Evolutionary conservation across 1,284 basidiomycete species (phyloP), one percentile per base, ranked within the genome.

Genomic region (Leucoagaricus sp.): DNA sequence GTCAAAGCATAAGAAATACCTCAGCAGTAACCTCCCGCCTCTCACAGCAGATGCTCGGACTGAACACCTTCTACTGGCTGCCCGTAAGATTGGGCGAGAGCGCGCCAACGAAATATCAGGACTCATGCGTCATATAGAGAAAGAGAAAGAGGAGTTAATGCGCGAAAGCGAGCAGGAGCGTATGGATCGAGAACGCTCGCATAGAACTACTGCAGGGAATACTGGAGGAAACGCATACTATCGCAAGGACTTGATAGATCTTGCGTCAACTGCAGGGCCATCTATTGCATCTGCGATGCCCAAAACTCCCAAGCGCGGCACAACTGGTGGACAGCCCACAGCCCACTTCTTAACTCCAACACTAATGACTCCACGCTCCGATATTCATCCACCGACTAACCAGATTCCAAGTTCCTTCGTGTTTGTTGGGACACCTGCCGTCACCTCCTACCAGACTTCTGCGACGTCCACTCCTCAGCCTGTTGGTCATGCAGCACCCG

Each of bases 1-100:
- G 15, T 59, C 57, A 55, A 62, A 57, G 58, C 48, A 46, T 58
- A 62, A 49, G 51, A 58, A 60, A 63, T 56, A 55, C 62, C 41
- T 42, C 46, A 59, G 52, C 48, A 49, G 26, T 58, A 61, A 54
- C 49, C 57, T 45, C 42, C 58, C n/a, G 12, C 61, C 72, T 0
- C 61, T 80, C 0, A 72, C 78, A 4, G 74, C 81, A 0, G 85
- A 87, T 60, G 86, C 85, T 1, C 77, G 83, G 17, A 72, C 80
- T 0, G 85, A 87, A 60, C 84, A 84, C 62, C 65, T 86, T 15
- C 71, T 88, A 2, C 72, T 84, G 15, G 85, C 85, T 0, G 81
- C 84, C 2, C 76, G 82, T 13, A 80, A 73, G 53, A 72, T 86
- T 8, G 85, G 85, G 3, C 75, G 79, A 13, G 73, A 80, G 58